Percentiles rank a stretch among this genome's conserved stretches.
These are phyloP conservation scores for Euryodendron excelsum DNA, from an alignment of 148 eudicot species.

Conservation along the genomic window DNA sequence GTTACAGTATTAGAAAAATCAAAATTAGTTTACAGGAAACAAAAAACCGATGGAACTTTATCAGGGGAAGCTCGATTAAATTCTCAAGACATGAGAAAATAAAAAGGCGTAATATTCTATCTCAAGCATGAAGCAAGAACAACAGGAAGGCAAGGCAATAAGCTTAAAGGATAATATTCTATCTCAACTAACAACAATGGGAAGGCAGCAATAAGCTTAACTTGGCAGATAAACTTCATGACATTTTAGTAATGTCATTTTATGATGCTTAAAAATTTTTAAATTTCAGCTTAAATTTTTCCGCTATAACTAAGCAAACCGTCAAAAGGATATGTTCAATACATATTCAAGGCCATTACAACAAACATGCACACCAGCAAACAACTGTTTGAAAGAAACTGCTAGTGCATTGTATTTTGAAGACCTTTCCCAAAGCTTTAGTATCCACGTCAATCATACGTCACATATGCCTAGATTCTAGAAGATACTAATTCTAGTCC, in stretches of 20 bases:
- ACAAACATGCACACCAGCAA: not conserved
- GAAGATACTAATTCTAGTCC: no score
- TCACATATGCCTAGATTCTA: no score
- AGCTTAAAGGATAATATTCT: not conserved
- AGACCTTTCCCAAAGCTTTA: not conserved
- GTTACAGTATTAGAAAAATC: not conserved
- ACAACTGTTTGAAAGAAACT: not conserved
- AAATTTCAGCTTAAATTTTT: no score
- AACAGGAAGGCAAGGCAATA: not conserved
- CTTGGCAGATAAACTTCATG: not conserved
- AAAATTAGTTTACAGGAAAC: not conserved
- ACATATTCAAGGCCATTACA: not conserved
- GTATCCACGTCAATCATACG: no score
- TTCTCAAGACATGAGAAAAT: not conserved
- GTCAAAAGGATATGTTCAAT: not conserved
- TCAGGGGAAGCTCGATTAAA: not conserved
- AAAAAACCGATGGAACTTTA: not conserved
- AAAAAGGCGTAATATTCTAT: not conserved
- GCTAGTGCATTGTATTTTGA: not conserved
- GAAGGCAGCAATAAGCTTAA: not conserved
- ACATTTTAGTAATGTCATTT: not conserved
- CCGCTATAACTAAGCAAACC: not conserved
- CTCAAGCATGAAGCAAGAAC: not conserved
- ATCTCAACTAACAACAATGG: not conserved
- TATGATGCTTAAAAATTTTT: not conserved